A percentile compares a stretch with the other conserved stretches of the same genome.
Conservation (phyloP, 768 basidiomycete genomes). For the Tylopilus sp. region DNA sequence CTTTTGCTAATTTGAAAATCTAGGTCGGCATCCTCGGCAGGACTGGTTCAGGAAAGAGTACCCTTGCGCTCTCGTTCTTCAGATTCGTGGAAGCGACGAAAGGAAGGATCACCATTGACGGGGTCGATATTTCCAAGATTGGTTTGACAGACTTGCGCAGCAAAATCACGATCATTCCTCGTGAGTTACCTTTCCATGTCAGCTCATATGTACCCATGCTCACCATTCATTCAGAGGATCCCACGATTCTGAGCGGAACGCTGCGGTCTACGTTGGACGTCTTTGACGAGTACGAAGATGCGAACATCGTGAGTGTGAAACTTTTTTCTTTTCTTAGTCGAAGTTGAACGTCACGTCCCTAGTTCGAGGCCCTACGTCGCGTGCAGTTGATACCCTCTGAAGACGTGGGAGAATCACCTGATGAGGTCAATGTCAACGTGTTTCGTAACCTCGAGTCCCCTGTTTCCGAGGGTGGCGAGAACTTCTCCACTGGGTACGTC, state of each 20-base stretch:
- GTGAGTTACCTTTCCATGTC: conserved; percentile 37
- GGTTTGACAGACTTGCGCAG: conserved; percentile 81
- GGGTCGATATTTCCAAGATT: conserved; percentile 72
- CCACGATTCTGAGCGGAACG: conserved; percentile 81
- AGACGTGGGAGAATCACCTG: conserved; percentile 37
- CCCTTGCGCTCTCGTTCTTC: conserved; percentile 82
- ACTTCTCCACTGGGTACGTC: conserved; percentile 78
- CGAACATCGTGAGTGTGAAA: conserved; percentile 63
- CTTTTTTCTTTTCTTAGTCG: not conserved
- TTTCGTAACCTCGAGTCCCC: conserved; percentile 72
- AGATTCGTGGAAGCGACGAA: conserved; percentile 84
- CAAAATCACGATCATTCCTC: conserved; percentile 72
- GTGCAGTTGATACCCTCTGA: conserved; percentile 73
- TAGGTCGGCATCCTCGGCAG: conserved; percentile 70
- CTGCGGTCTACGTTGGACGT: conserved; percentile 80
- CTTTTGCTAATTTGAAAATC: conserved; percentile 5
- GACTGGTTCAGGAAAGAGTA: conserved; percentile 75
- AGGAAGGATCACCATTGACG: conserved; percentile 74
- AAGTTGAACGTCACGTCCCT: not conserved
- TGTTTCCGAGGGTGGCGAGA: conserved; percentile 84
- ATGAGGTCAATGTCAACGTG: conserved; percentile 64
- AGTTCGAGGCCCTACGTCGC: conserved; percentile 83
- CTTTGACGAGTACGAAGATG: conserved; percentile 82
- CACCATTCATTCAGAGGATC: conserved; percentile 60
- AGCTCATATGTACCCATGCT: not conserved